A percentile compares a stretch with the other conserved stretches of the same genome.
Evolutionary conservation across 805 yeast species (phyloP).

Genomic region (Kregervanrija delftensis): DNA sequence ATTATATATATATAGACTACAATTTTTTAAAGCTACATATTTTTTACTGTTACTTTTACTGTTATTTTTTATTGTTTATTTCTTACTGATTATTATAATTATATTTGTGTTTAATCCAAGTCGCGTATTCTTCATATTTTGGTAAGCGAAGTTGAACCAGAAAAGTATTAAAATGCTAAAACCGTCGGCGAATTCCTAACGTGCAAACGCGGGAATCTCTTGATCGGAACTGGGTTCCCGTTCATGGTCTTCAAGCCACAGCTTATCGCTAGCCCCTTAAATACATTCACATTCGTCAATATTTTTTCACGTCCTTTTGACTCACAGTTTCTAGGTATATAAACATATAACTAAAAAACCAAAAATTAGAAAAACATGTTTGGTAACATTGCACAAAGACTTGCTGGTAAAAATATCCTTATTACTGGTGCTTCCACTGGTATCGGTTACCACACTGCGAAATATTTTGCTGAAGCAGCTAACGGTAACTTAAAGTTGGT

Average conservation of each 20-base stretch:
- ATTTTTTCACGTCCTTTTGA: no score
- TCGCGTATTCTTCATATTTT: no score
- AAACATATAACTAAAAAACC: background rate
- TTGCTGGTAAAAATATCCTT: conserved; percentile 70
- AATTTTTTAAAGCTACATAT: background rate
- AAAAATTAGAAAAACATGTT: conserved; percentile 16
- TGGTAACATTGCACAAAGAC: conserved; percentile 63
- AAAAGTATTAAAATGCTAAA: no score
- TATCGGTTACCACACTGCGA: conserved; percentile 88
- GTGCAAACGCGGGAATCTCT: no score
- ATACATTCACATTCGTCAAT: no score
- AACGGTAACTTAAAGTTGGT: conserved; percentile 43
- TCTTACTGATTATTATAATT: background rate
- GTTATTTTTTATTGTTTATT: background rate
- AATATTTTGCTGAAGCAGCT: conserved; percentile 67
- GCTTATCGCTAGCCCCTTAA: no score
- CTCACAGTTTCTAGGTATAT: no score
- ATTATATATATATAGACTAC: background rate
- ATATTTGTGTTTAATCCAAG: no score
- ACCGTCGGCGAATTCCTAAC: no score
- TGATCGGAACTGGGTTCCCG: no score
- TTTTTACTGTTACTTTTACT: background rate
- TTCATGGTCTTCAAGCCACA: no score
- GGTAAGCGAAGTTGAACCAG: no score
- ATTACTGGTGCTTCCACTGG: conserved; percentile 98